Conservation (phyloP, 1,139 yeast genomes). For the Hyphopichia burtonii region DNA sequence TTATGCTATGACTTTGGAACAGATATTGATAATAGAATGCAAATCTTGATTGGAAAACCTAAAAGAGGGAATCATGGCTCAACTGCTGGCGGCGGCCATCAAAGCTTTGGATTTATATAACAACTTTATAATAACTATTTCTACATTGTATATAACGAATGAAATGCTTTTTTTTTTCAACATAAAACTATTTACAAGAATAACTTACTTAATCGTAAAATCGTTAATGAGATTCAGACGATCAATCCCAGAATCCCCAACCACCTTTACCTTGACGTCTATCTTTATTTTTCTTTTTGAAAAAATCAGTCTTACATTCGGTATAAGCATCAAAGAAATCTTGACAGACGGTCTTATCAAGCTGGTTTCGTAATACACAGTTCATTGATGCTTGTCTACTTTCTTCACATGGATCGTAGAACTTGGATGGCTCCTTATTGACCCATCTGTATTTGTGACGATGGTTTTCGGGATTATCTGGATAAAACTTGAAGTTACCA, state of each 20-base stretch:
- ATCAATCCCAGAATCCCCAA: constrained; percentile 41
- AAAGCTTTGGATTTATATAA: background rate
- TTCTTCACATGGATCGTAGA: constrained; percentile 90
- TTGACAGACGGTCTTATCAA: constrained; percentile 68
- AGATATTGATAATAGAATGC: background rate
- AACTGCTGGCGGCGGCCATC: background rate
- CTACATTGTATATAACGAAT: too few species aligned
- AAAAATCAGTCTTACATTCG: constrained; percentile 88
- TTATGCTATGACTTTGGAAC: background rate
- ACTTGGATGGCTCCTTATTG: constrained; percentile 76
- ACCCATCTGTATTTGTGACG: constrained; percentile 61
- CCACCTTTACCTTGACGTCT: constrained; percentile 41
- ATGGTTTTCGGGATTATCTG: constrained; percentile 72
- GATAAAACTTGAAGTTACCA: constrained; percentile 66
- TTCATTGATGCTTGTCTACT: constrained; percentile 82
- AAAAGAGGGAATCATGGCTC: background rate
- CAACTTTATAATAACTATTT: too few species aligned
- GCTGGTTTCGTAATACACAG: constrained; percentile 77
- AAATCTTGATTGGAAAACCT: background rate
- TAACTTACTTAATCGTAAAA: background rate
- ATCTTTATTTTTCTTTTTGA: constrained; percentile 39
- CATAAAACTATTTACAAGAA: background rate
- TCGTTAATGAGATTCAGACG: background rate
- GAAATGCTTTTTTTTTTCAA: too few species aligned
- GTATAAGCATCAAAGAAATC: constrained; percentile 90